Percentiles rank a stretch among this genome's conserved stretches.
Evolutionary conservation across 2,329 filamentous ascomycete species (phyloP).

Genomic region (Penicillium sp.): DNA sequence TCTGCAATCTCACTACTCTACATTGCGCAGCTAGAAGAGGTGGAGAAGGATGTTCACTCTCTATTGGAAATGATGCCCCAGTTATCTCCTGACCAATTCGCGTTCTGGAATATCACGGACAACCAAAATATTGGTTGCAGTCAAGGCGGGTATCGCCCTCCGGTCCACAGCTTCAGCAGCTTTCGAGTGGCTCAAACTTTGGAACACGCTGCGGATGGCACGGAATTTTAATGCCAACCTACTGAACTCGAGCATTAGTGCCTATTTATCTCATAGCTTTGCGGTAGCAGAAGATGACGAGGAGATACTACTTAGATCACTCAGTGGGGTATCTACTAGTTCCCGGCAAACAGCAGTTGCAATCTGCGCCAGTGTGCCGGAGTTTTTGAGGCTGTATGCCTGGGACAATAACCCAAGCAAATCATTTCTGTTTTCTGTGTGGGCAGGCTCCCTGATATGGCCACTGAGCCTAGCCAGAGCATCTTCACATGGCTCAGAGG

Average conservation of each 20-base stretch:
- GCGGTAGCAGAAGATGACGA: not conserved
- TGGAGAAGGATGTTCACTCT: not conserved
- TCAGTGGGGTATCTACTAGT: not conserved
- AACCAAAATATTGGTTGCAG: not conserved
- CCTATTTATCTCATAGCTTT: not conserved
- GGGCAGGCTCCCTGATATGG: constrained; percentile 3
- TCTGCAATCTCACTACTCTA: not conserved
- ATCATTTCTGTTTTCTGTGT: not conserved
- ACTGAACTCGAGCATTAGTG: not conserved
- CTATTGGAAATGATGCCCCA: not conserved
- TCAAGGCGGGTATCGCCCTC: not conserved
- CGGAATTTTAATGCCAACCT: not conserved
- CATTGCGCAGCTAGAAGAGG: not conserved
- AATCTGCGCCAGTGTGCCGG: constrained; percentile 2
- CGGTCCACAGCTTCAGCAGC: not conserved
- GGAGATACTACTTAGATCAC: not conserved
- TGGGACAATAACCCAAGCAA: not conserved
- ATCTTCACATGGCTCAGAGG: not conserved
- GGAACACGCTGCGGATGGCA: constrained; percentile 1
- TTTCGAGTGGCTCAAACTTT: not conserved
- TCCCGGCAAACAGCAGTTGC: not conserved
- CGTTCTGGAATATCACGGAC: not conserved
- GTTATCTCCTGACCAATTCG: not conserved
- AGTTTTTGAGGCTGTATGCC: not conserved
- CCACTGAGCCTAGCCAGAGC: not conserved